Percentiles rank a stretch among this genome's conserved stretches.
phyloP scores from a whole-genome alignment of 1,139 yeast species.

The Nakaseomyces bracarensis region DNA sequence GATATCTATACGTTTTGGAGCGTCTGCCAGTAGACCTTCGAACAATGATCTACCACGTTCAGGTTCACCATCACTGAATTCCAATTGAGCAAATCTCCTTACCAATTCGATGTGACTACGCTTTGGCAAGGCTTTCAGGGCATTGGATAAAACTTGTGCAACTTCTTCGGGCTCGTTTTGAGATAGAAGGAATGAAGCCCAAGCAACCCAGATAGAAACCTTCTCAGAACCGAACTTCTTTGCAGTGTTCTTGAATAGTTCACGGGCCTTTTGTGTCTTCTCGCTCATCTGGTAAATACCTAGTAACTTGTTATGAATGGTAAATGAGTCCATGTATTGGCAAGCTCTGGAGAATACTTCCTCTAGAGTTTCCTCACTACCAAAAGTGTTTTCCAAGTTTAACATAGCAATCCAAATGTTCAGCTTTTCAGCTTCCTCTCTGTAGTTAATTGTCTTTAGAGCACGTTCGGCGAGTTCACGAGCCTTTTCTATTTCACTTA shows the following conservation, averaged over 20 bases:
- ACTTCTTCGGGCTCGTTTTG: conserved; percentile 50
- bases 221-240: conserved; percentile 72
- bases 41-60: conserved; percentile 93
- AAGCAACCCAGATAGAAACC: conserved; percentile 66
- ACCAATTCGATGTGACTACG: conserved; percentile 74
- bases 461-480: conserved; percentile 92
- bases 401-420: conserved; percentile 94
- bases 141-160: conserved; percentile 61
- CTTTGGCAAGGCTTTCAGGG: conserved; percentile 65
- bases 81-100: conserved; percentile 81
- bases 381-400: conserved; percentile 90
- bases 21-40: conserved; percentile 85
- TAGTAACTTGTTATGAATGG: conserved; percentile 72
- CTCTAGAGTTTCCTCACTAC: conserved; percentile 72
- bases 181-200: conserved; percentile 67
- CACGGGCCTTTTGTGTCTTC: conserved; percentile 61
- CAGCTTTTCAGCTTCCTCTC: conserved; percentile 89
- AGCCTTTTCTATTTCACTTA: conserved; percentile 90
- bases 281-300: conserved; percentile 70
- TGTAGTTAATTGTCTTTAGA: conserved; percentile 74
- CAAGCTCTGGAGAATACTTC: conserved; percentile 74
- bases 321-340: conserved; percentile 82
- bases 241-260: conserved; percentile 53
- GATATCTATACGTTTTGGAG: conserved; percentile 83
- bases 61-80: conserved; percentile 75